These are phyloP conservation scores for Alternaria arbusti DNA, from an alignment of 2,329 filamentous ascomycete species.

Conservation along the genomic window DNA sequence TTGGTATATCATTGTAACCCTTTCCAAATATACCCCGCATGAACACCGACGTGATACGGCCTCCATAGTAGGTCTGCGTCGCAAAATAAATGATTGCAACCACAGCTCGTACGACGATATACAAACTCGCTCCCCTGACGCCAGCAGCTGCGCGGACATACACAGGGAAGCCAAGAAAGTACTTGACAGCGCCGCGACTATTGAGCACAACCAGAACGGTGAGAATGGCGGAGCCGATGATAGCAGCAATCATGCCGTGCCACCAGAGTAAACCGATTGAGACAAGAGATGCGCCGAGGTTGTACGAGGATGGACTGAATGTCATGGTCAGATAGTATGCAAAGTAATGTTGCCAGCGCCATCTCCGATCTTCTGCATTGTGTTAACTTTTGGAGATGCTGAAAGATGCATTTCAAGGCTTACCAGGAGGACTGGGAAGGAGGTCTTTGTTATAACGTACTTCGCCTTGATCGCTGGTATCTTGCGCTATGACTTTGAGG, in stretches of 20 bases:
- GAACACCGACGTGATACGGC: constrained; percentile 27
- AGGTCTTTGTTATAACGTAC: constrained; percentile 25
- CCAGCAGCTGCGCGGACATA: constrained; percentile 26
- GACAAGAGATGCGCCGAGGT: constrained; percentile 26
- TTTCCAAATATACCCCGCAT: constrained; percentile 28
- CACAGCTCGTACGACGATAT: constrained; percentile 24
- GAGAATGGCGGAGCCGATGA: constrained; percentile 24
- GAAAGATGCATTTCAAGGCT: neutral
- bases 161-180: constrained; percentile 27
- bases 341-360: constrained; percentile 31
- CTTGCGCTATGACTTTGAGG: constrained; percentile 10
- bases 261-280: constrained; percentile 27
- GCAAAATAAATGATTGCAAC: constrained; percentile 30
- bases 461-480: constrained; percentile 10
- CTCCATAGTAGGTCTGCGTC: constrained; percentile 27
- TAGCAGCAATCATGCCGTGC: constrained; percentile 25
- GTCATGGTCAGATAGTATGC: constrained; percentile 27
- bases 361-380: constrained; percentile 18
- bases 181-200: constrained; percentile 27
- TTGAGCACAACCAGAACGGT: constrained; percentile 24
- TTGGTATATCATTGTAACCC: constrained; percentile 45
- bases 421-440: constrained; percentile 26
- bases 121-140: constrained; percentile 25
- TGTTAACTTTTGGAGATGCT: neutral
- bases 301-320: constrained; percentile 26